phyloP scores from a whole-genome alignment of 768 basidiomycete species.

The Holtermannia corniformis region DNA sequence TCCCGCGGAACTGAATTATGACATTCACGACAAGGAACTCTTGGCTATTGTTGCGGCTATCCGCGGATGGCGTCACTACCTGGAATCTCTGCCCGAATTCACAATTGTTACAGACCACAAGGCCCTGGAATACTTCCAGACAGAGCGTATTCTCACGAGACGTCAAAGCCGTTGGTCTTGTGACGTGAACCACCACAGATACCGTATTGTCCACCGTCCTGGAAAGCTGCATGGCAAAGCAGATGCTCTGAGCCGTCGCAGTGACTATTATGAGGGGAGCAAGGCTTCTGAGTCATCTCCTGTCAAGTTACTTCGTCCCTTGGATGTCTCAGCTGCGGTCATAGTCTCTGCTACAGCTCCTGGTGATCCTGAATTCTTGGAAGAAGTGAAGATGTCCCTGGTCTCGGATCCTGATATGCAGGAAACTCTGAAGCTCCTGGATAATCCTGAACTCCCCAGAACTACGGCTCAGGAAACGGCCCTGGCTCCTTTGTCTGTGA shows the following conservation, averaged over 20 bases:
- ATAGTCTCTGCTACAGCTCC: neutral
- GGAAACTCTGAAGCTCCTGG: neutral
- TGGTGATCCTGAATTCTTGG: neutral
- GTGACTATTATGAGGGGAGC: constrained; percentile 4
- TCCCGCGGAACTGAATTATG: constrained; percentile 45
- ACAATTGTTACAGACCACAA: constrained; percentile 8
- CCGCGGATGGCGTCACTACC: constrained; percentile 6
- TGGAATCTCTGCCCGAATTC: constrained; percentile 1
- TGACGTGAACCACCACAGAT: neutral
- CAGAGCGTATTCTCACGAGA: constrained; percentile 42
- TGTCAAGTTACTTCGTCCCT: neutral
- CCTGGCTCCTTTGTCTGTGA: neutral
- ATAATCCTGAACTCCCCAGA: no score
- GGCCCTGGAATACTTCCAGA: constrained; percentile 10
- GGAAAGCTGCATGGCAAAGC: neutral
- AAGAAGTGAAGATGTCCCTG: neutral
- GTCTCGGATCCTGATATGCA: neutral
- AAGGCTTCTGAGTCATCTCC: neutral
- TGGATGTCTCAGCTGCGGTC: neutral
- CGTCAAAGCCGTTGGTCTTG: constrained; percentile 46
- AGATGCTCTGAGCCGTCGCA: constrained; percentile 3
- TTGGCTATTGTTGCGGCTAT: constrained; percentile 44
- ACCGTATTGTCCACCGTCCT: neutral
- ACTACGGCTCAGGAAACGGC: neutral
- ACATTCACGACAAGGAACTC: constrained; percentile 49